A percentile compares a stretch with the other conserved stretches of the same genome.
Evolutionary conservation across 2,329 filamentous ascomycete genomes (phyloP).

Genomic region (Macrophomina phaseolina): DNA sequence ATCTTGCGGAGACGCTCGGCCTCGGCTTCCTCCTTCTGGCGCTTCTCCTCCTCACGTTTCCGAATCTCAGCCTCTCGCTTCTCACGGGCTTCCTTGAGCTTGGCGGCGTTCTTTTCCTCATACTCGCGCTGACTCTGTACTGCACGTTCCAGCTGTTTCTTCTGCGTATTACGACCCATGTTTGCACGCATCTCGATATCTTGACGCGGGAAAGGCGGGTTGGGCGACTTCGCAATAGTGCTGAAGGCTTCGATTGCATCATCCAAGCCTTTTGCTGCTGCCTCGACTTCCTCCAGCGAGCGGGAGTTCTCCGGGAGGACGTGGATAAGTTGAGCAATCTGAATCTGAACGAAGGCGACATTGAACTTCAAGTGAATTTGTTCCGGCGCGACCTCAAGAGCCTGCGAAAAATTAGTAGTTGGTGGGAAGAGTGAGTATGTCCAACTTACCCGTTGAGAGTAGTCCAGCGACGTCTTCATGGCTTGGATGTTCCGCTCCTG

Average conservation of each 20-base stretch:
- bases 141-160: slow-evolving; percentile 86
- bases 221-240: slow-evolving; percentile 64
- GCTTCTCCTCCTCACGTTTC: slow-evolving; percentile 77
- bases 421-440: not conserved
- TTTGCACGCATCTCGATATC: slow-evolving; percentile 94
- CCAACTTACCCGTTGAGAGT: slow-evolving; percentile 63
- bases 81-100: slow-evolving; percentile 79
- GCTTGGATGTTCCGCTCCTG: slow-evolving; percentile 67
- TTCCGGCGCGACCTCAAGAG: slow-evolving; percentile 77
- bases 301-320: slow-evolving; percentile 76
- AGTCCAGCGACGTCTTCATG: slow-evolving; percentile 69
- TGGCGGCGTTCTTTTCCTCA: slow-evolving; percentile 89
- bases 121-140: slow-evolving; percentile 86
- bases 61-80: slow-evolving; percentile 80
- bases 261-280: slow-evolving; percentile 80
- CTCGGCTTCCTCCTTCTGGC: slow-evolving; percentile 70
- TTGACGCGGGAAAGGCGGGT: slow-evolving; percentile 84
- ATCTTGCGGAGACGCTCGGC: slow-evolving; percentile 79
- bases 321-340: slow-evolving; percentile 83
- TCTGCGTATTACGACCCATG: slow-evolving; percentile 96
- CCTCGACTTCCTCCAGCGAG: slow-evolving; percentile 78
- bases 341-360: slow-evolving; percentile 95
- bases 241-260: slow-evolving; percentile 77
- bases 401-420: slow-evolving; percentile 53
- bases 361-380: slow-evolving; percentile 96